phyloP scores from a whole-genome alignment of 805 yeast species.

The Zygoascus biomembranicola region DNA sequence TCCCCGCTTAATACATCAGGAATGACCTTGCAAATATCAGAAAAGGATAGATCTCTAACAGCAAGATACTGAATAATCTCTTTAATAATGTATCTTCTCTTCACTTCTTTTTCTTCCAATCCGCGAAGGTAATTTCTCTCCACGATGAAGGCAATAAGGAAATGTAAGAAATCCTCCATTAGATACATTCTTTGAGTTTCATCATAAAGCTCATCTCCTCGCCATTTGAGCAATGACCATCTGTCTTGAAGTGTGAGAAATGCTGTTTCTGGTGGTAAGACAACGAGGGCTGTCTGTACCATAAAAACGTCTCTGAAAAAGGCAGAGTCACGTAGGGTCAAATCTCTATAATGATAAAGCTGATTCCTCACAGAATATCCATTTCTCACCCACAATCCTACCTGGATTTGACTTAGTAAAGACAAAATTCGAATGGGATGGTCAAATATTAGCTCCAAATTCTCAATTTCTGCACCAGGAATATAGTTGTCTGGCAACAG shows the following conservation, averaged over 20 bases:
- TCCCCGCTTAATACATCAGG: slow-evolving; percentile 73
- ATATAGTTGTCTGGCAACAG: slow-evolving; percentile 4
- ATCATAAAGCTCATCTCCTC: slow-evolving; percentile 30
- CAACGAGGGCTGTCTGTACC: slow-evolving; percentile 52
- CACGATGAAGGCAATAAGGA: slow-evolving; percentile 56
- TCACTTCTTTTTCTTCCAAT: slow-evolving; percentile 37
- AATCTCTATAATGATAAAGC: slow-evolving; percentile 64
- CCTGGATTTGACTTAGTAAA: slow-evolving; percentile 70
- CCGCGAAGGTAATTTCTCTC: slow-evolving; percentile 57
- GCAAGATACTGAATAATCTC: slow-evolving; percentile 83
- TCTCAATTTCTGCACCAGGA: slow-evolving; percentile 1
- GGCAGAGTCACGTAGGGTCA: slow-evolving; percentile 77
- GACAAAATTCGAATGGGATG: slow-evolving; percentile 73
- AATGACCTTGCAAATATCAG: slow-evolving; percentile 56
- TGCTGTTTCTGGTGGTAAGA: slow-evolving; percentile 47
- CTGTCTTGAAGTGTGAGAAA: slow-evolving; percentile 53
- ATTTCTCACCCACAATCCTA: slow-evolving; percentile 92
- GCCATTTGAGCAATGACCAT: slow-evolving; percentile 44
- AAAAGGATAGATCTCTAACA: slow-evolving; percentile 62
- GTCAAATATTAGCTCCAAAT: slow-evolving; percentile 41
- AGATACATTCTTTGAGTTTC: slow-evolving; percentile 43
- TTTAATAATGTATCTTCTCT: slow-evolving; percentile 43
- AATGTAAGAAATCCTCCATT: slow-evolving; percentile 71
- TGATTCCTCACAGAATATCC: slow-evolving; percentile 78
- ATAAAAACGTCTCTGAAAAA: slow-evolving; percentile 70